Percentiles rank a stretch among this genome's conserved stretches.
Conservation (phyloP, 1,139 yeast species). For the Yamadazyma jaroonii region DNA sequence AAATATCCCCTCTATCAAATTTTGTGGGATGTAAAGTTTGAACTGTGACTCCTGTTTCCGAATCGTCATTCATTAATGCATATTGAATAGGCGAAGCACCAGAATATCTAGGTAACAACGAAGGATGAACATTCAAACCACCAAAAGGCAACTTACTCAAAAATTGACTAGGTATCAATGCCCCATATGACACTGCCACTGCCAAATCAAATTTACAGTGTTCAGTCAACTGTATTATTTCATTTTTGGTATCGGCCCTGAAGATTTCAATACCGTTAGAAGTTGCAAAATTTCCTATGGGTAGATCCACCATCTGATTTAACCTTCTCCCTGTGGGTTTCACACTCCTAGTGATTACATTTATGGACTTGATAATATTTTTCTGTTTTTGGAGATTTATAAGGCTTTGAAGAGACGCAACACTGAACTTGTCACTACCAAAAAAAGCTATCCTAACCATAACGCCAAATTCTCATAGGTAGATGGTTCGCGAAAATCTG, state of each 20-base stretch:
- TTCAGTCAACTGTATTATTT: slow-evolving; percentile 38
- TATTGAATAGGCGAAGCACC: slow-evolving; percentile 93
- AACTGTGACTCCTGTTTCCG: slow-evolving; percentile 75
- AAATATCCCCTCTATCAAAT: slow-evolving; percentile 76
- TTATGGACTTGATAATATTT: slow-evolving; percentile 39
- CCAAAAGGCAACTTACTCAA: slow-evolving; percentile 51
- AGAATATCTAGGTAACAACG: slow-evolving; percentile 73
- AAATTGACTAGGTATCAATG: slow-evolving; percentile 64
- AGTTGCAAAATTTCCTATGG: slow-evolving; percentile 48
- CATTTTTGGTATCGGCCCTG: slow-evolving; percentile 59
- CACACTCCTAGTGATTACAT: slow-evolving; percentile 64
- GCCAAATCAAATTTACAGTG: slow-evolving; percentile 52
- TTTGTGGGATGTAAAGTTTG: slow-evolving; percentile 87
- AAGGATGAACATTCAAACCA: slow-evolving; percentile 91
- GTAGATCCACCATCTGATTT: slow-evolving; percentile 47
- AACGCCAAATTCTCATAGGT: not conserved
- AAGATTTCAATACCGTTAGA: slow-evolving; percentile 33
- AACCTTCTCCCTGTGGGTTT: slow-evolving; percentile 72
- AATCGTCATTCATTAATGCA: slow-evolving; percentile 65
- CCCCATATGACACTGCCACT: slow-evolving; percentile 89
- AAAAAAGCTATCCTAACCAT: slow-evolving; percentile 49
- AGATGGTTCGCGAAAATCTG: not conserved
- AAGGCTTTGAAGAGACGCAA: slow-evolving; percentile 51
- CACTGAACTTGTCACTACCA: slow-evolving; percentile 79
- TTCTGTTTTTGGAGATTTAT: slow-evolving; percentile 19